Evolutionary conservation across 345 rosid genomes (phyloP).

Genomic region (Salix udensis): DNA sequence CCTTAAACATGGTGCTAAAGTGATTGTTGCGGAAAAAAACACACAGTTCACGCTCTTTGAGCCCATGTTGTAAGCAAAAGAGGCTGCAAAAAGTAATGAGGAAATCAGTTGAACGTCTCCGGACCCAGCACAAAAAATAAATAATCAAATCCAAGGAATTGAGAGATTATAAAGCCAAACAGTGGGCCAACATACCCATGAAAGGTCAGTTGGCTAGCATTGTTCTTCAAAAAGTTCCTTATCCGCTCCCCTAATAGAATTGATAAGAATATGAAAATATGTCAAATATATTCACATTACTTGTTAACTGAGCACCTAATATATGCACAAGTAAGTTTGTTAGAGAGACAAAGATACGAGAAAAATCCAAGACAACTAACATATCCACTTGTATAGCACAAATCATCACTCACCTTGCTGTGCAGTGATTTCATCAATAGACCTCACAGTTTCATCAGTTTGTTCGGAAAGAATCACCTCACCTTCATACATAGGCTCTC

Average conservation of each 20-base stretch:
- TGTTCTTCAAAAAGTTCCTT: conserved; percentile 70
- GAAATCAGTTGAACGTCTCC: neutral
- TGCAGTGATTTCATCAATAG: conserved; percentile 58
- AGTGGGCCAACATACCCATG: conserved; percentile 55
- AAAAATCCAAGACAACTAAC: neutral
- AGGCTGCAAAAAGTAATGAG: conserved; percentile 51
- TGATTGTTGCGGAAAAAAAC: conserved; percentile 97
- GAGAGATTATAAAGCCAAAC: conserved; percentile 10
- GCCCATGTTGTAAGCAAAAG: conserved; percentile 81
- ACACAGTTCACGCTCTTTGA: conserved; percentile 91
- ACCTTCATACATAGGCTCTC: conserved; percentile 96
- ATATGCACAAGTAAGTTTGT: neutral
- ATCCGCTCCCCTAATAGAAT: conserved; percentile 67
- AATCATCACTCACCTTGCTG: conserved; percentile 53
- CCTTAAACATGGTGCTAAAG: conserved; percentile 99
- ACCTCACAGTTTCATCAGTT: conserved; percentile 49
- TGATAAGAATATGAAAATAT: conserved; percentile 13
- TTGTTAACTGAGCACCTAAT: conserved; percentile 3
- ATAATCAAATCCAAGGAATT: neutral
- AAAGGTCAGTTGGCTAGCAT: conserved; percentile 84
- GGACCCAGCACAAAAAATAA: neutral
- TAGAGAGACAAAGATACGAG: neutral
- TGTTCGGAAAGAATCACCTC: conserved; percentile 84
- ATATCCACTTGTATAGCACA: neutral
- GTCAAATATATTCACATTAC: conserved; percentile 5